Base-by-base conservation (phyloP, 345 rosid species). In the Lagerstroemia speciosa region DNA sequence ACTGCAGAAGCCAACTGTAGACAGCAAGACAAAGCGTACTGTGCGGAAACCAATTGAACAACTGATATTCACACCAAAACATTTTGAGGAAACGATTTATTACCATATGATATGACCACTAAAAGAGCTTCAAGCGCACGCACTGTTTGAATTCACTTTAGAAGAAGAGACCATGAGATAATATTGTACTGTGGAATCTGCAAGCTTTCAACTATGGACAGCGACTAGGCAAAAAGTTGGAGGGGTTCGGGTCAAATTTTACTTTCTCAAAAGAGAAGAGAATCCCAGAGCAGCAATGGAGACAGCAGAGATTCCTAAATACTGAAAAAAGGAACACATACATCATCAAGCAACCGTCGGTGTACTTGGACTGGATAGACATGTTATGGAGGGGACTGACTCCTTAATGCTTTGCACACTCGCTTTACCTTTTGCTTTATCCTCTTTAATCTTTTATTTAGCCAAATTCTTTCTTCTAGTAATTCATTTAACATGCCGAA, bases 341-440 rank as follows among this genome's bases (percentile, higher is more conserved):
- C 24, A 19, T 48, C 55, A 48, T 17, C 55, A 22, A 48, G 67
- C 8, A 75, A 58, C 67, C 17, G 48, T 33, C 57, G 26, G 67
- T 69, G 63, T 43, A 55, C 81, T 78, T 81, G 73, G 78, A 72
- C 77, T 26, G 34, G 66, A 45, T 63, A 67, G 73, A 74, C 80
- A 77, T 24, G 46, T 55, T 64, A 71, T 52, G 38, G 8, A 29
- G 22, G 45, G 69, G 65, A 65, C 68, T 78, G 65, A 65, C 68
- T 78, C 53, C 76, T 38, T 53, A 66, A 65, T 60, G 68, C 76
- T 69, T 61, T 72, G 14, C 40, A 30, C 62, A 2, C 62, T 30
- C 62, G 27, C 62, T 58, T 58, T 58, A 27, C 6, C 61, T 58
- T 27, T 24, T 61, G 30, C 66, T 60, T 55, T 68, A 75, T 76